A percentile compares a stretch with the other conserved stretches of the same genome.
These are phyloP conservation scores for Rhynchosporium graminicola DNA, from an alignment of 2,329 filamentous ascomycete genomes.

Conservation along the genomic window DNA sequence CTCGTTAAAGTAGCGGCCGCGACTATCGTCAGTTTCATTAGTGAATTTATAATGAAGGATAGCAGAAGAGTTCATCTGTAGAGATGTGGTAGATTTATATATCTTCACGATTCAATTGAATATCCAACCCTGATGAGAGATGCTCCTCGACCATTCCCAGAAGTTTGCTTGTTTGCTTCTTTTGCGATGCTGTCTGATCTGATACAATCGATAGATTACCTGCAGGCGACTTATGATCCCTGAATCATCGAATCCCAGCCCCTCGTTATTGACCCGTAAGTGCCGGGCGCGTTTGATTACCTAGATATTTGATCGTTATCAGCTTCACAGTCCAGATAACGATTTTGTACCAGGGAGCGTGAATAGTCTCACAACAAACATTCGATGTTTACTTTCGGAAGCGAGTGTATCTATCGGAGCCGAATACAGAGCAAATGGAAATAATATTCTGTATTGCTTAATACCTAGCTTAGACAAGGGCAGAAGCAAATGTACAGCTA, in stretches of 20 bases:
- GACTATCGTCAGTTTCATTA: background rate
- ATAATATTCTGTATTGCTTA: no score
- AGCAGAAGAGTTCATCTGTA: background rate
- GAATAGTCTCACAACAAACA: no score
- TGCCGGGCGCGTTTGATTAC: background rate
- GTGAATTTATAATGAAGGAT: background rate
- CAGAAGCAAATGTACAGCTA: no score
- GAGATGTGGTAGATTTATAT: background rate
- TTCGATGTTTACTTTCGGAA: no score
- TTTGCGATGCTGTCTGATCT: background rate
- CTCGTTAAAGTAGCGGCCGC: background rate
- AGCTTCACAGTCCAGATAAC: background rate
- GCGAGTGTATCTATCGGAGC: no score
- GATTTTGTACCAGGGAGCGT: background rate
- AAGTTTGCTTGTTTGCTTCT: slow-evolving; percentile 1
- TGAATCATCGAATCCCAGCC: background rate
- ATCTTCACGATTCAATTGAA: no score
- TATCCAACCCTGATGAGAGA: background rate
- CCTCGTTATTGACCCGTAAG: background rate
- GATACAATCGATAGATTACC: slow-evolving; percentile 3
- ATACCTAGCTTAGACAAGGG: no score
- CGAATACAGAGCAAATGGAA: no score
- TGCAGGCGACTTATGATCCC: slow-evolving; percentile 8
- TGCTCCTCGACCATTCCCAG: background rate
- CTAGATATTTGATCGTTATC: background rate